Conservation (phyloP, 208 protist species). For the Leishmania mexicana region DNA sequence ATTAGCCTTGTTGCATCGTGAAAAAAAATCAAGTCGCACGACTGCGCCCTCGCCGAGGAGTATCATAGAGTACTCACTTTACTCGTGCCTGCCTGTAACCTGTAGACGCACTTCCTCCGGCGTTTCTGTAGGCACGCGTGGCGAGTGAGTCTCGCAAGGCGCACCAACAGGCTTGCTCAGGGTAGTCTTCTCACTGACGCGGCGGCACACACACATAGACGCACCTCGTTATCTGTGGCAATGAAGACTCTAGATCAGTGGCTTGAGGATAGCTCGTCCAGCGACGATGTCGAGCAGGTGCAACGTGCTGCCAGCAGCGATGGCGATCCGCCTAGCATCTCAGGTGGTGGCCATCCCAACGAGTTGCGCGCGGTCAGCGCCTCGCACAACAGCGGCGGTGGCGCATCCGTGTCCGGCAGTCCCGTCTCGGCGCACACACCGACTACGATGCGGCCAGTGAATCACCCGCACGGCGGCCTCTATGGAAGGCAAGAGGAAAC, state of each 20-base stretch:
- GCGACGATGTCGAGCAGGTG: slow-evolving; percentile 27
- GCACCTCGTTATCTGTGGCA: background rate
- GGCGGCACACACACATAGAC: background rate
- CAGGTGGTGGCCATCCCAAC: slow-evolving; percentile 15
- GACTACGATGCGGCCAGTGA: slow-evolving; percentile 16
- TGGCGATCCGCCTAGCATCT: slow-evolving; percentile 12
- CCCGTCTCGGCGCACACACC: slow-evolving; percentile 26
- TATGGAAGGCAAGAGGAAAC: slow-evolving; percentile 51
- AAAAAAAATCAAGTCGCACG: background rate
- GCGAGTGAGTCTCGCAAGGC: background rate
- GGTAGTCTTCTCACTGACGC: background rate
- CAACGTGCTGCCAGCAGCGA: slow-evolving; percentile 12
- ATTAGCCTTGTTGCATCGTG: background rate
- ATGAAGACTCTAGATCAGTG: slow-evolving; percentile 81
- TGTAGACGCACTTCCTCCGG: slow-evolving; percentile 2
- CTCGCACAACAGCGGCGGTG: slow-evolving; percentile 12
- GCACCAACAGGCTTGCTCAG: background rate
- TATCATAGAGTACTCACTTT: background rate
- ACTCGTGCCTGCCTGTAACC: background rate
- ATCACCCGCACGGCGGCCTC: slow-evolving; percentile 15
- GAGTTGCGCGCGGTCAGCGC: slow-evolving; percentile 3
- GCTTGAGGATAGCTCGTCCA: slow-evolving; percentile 42
- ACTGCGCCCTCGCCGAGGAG: background rate
- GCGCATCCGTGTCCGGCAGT: slow-evolving; percentile 16
- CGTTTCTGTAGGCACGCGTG: background rate